A percentile compares a stretch with the other conserved stretches of the same genome.
Conservation (phyloP, 2,329 filamentous ascomycete species). For the Cercospora zeina region DNA sequence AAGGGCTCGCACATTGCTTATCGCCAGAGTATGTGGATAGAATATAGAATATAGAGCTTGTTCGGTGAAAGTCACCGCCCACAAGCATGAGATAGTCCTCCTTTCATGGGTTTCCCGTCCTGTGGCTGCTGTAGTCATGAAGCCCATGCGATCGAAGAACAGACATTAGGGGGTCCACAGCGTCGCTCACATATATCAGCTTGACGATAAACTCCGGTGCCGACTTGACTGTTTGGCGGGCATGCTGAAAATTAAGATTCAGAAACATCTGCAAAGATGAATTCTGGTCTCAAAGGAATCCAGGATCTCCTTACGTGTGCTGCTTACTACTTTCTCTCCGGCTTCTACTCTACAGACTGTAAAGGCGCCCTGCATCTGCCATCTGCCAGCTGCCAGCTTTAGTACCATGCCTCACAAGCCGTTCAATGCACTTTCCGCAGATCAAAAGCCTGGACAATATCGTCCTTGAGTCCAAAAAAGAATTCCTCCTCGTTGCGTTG, state of each 20-base stretch:
- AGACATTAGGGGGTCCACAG: not conserved
- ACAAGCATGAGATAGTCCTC: too few relatives aligned
- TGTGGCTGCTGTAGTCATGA: not conserved
- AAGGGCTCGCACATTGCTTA: too few relatives aligned
- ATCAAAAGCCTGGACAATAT: conserved; percentile 21
- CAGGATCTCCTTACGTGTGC: not conserved
- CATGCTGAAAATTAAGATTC: not conserved
- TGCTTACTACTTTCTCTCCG: not conserved
- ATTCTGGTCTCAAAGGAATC: conserved; percentile 8
- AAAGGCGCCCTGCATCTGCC: not conserved
- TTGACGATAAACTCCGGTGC: not conserved
- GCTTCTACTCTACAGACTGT: not conserved
- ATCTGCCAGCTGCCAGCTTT: not conserved
- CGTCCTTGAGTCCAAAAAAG: conserved; percentile 24
- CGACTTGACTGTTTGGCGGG: too few relatives aligned
- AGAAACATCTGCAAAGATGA: too few relatives aligned
- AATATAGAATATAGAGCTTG: too few relatives aligned
- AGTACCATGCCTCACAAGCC: not conserved
- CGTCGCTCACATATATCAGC: not conserved
- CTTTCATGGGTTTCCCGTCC: too few relatives aligned
- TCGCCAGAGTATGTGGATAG: too few relatives aligned
- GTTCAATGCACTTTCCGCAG: conserved; percentile 13
- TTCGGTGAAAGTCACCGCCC: too few relatives aligned
- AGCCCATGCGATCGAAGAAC: not conserved
- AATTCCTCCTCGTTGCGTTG: conserved; percentile 16